Conservation (phyloP, 495 filamentous ascomycete species). For the Hypoxylon subgilvum region DNA sequence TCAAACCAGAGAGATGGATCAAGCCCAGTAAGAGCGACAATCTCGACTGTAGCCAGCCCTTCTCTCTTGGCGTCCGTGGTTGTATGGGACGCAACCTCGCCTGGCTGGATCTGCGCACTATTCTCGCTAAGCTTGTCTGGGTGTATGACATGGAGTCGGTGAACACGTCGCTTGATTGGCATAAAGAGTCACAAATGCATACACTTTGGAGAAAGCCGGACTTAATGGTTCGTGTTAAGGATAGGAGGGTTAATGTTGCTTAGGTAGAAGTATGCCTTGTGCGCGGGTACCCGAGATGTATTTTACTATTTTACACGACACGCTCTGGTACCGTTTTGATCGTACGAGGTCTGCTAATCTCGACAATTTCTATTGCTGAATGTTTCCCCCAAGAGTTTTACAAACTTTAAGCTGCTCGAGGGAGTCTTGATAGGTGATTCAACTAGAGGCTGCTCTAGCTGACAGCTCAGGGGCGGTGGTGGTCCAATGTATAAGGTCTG, state of each 20-base stretch:
- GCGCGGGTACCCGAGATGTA: too few species aligned
- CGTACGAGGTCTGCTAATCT: too few species aligned
- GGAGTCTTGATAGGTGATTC: too few species aligned
- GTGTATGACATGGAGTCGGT: conserved; percentile 40
- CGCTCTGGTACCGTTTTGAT: too few species aligned
- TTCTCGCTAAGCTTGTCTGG: conserved; percentile 41
- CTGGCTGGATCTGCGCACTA: conserved; percentile 43
- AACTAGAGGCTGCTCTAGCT: too few species aligned
- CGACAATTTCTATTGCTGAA: too few species aligned
- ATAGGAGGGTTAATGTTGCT: conserved; percentile 20
- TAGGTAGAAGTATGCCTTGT: too few species aligned
- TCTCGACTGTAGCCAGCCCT: conserved; percentile 40
- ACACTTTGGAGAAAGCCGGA: conserved; percentile 41
- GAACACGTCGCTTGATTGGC: conserved; percentile 36
- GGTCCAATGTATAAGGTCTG: too few species aligned
- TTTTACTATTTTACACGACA: too few species aligned
- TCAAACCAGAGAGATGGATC: conserved; percentile 48
- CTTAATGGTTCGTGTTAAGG: conserved; percentile 31
- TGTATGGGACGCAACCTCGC: conserved; percentile 43
- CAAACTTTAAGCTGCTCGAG: too few species aligned
- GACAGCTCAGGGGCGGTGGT: too few species aligned
- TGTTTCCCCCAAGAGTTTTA: too few species aligned
- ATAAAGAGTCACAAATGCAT: conserved; percentile 21
- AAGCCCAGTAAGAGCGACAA: conserved; percentile 32
- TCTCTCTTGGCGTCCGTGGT: conserved; percentile 33